Conservation (phyloP, 352 stramenopile genomes). For the Phytopythium aichiense region DNA sequence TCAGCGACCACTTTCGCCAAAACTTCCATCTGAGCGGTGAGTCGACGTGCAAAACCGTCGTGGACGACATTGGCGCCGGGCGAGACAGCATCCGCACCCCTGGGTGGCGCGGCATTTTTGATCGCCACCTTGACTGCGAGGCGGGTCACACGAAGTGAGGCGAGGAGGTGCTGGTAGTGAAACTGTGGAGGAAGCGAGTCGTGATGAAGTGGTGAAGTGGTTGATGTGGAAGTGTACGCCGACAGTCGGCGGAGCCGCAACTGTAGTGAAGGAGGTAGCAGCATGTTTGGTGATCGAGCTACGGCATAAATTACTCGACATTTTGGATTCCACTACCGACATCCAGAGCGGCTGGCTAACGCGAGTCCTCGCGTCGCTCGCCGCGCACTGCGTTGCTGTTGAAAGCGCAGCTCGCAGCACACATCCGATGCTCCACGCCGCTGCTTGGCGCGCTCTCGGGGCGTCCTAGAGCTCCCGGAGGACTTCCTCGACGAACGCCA, state of each 20-base stretch:
- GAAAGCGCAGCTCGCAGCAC: not conserved
- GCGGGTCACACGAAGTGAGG: not conserved
- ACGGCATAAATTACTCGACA: conserved; percentile 8
- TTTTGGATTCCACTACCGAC: not conserved
- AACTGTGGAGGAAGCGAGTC: not conserved
- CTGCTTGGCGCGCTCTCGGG: not conserved
- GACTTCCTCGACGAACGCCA: conserved; percentile 78
- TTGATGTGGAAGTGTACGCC: not conserved
- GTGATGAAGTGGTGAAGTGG: conserved; percentile 3
- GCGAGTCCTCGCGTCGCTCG: not conserved
- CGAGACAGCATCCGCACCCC: conserved; percentile 58
- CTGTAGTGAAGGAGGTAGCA: not conserved
- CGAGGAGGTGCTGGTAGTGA: not conserved
- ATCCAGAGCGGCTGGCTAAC: not conserved
- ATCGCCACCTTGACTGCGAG: conserved; percentile 59
- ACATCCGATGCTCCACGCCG: not conserved
- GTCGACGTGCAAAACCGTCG: conserved; percentile 57
- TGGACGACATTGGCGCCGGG: conserved; percentile 53
- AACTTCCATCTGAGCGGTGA: conserved; percentile 61
- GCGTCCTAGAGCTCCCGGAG: conserved; percentile 55
- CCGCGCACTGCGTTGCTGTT: not conserved
- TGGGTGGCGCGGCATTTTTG: conserved; percentile 70
- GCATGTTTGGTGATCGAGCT: not conserved
- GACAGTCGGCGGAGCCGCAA: too few species aligned
- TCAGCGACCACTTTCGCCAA: conserved; percentile 51